Conservation (phyloP, 192 early-diverging fungal genomes). For the Coemansia sp. region DNA sequence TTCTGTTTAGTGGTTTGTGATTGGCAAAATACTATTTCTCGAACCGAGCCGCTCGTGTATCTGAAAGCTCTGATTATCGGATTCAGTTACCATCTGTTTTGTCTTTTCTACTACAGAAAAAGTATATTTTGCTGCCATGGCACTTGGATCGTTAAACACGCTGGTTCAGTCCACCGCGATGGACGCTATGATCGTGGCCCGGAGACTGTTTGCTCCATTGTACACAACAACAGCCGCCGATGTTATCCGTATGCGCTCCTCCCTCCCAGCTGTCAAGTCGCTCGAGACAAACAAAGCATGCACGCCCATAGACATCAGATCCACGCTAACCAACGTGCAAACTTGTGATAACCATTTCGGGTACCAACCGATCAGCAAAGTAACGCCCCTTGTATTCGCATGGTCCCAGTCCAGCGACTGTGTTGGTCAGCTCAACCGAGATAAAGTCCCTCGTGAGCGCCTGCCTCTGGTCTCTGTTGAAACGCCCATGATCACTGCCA, state of each 20-base stretch:
- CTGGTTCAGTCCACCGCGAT: background rate
- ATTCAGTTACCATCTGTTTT: background rate
- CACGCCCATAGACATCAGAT: constrained; percentile 17
- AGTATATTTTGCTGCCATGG: background rate
- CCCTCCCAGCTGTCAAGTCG: constrained; percentile 26
- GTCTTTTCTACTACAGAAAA: background rate
- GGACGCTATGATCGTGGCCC: background rate
- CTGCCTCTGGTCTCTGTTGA: constrained; percentile 9
- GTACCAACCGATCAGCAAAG: constrained; percentile 21
- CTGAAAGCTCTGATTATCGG: too few relatives aligned
- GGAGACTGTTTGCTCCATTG: background rate
- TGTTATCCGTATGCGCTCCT: constrained; percentile 26
- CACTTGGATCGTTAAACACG: background rate
- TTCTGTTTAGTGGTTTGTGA: too few relatives aligned
- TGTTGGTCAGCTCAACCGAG: constrained; percentile 15
- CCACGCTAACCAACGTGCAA: background rate
- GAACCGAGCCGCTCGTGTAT: too few relatives aligned
- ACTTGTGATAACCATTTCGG: constrained; percentile 35
- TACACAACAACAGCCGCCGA: constrained; percentile 7
- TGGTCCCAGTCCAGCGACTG: constrained; percentile 15
- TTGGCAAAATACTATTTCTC: too few relatives aligned
- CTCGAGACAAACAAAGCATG: constrained; percentile 13
- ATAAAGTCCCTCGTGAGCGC: constrained; percentile 13
- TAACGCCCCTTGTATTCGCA: constrained; percentile 28
- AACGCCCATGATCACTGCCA: constrained; percentile 31